These are phyloP conservation scores for Fusarium pininemorale DNA, from an alignment of 2,329 filamentous ascomycete genomes.

Conservation along the genomic window DNA sequence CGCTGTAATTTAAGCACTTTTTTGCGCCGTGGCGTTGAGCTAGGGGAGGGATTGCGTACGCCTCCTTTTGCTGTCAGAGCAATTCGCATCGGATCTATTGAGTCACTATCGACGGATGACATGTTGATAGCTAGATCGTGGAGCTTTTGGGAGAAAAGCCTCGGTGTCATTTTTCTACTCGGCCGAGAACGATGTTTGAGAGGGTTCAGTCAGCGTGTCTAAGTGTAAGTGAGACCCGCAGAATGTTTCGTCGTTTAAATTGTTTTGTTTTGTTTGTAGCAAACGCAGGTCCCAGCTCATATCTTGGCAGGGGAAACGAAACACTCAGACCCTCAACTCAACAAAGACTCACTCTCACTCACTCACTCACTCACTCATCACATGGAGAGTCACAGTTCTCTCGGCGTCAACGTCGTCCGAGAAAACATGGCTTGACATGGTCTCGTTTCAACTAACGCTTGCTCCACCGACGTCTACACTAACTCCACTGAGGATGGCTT, in stretches of 20 bases:
- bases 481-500: neutral
- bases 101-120: constrained; percentile 7
- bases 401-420: neutral
- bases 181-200: neutral
- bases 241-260: constrained; percentile 9
- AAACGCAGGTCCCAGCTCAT: neutral
- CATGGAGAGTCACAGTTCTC: neutral
- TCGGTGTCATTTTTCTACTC: neutral
- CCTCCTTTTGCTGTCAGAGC: neutral
- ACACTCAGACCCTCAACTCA: neutral
- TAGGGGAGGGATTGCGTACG: neutral
- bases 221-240: neutral
- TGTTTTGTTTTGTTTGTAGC: neutral
- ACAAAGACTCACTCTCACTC: neutral
- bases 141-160: neutral
- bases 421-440: constrained; percentile 4
- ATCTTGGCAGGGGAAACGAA: neutral
- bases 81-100: neutral
- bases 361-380: neutral
- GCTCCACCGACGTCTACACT: neutral
- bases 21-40: constrained; percentile 11
- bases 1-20: neutral
- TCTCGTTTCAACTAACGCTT: neutral
- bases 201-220: neutral
- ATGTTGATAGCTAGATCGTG: neutral